Base-by-base conservation (phyloP, 371 early-diverging fungal genomes). In the Mucor circinelloides region DNA sequence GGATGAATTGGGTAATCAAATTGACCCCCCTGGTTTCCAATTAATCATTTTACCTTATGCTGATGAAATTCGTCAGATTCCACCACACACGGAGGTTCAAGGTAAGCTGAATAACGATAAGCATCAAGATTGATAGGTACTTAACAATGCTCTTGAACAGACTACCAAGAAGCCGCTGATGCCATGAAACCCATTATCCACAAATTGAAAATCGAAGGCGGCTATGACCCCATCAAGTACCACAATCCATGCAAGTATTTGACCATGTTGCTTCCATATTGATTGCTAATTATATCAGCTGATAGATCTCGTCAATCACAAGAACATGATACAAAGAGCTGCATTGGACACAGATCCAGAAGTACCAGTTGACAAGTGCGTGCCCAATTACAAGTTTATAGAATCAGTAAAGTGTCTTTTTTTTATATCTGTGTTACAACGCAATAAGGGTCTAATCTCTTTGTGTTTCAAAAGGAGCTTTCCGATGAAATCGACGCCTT, bases 21-120 rank as follows among this genome's bases (percentile, higher is more conserved):
- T 81, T 15, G 73, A 71, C 10, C 89, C 88, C 2, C 84, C 85
- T 27, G 93, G 93, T 3, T 82, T 91, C 42, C 83, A 90, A 63
- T 55, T 90, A 36, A 72, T 90, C 42, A 76, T 74, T 27, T 69
- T 93, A 30, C 93, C 93, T 15, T 93, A 86, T 81, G 86, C 81
- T 19, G 92, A 93, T 64, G 93, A 93, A 67, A 74, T 88, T 27
- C 79, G 93, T 17, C 69, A 73, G 25, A 56, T 83, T 15, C 83
- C 84, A 28, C 79, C 75, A 27, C 52, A 52, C 52, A 25, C 52
- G 27, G 52, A 52, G 25, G 46, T 60, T 8, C 64, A 67, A 15
- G 50, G 76, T 77, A 57, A 68, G 62, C 21, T 62, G 10, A 44
- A 6, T 46, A 13, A 48, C 17, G 42, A 13, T 21, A 31, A 15